Evolutionary conservation across 768 basidiomycete species (phyloP), one percentile per base, ranked within the genome.

Genomic region (Rhizopogon vinicolor): DNA sequence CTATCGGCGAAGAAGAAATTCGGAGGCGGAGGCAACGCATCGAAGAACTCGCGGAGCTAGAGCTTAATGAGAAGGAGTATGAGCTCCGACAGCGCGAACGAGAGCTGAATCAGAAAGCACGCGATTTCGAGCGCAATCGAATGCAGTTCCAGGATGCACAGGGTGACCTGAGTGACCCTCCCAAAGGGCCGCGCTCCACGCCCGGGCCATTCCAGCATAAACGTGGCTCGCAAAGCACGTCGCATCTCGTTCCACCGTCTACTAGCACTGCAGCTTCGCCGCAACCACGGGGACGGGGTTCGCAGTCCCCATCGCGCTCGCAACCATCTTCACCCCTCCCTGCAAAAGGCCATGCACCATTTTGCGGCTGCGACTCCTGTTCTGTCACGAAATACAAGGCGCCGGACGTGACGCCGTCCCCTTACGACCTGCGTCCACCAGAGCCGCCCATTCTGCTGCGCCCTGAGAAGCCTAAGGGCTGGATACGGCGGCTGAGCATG

Each of bases 401-500:
- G 10, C 58, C 65, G 12, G 72, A 65, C 60, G 45, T 55, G 65
- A 12, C 59, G 54, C 57, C 66, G 19, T 56, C 65, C 18, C 58
- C 65, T 42, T 65, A 69, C 22, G 72, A 76, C 54, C 63, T 76
- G 31, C 73, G 75, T 14, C 74, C 76, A 25, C 74, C 74, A 14
- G 73, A 74, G 44, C 68, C 75, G 28, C 78, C 79, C 5, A 72
- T 78, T 45, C 54, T 62, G 2, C 69, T 81, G n/a, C 79, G 78
- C 31, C 66, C 78, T 42, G 79, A 83, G 52, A 85, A 85, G 61
- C 75, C 83, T 8, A 86, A 79, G 55, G 81, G 86, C 0, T 91
- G 89, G 89, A 87, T 91, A 58, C 74, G 88, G 19, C 74, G 88
- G 53, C 65, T 91, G 55, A 91, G 89, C 61, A 88, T 91, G 86